A percentile compares a stretch with the other conserved stretches of the same genome.
These are phyloP conservation scores for Aureobasidium sp. DNA, from an alignment of 2,329 filamentous ascomycete species.

Conservation along the genomic window DNA sequence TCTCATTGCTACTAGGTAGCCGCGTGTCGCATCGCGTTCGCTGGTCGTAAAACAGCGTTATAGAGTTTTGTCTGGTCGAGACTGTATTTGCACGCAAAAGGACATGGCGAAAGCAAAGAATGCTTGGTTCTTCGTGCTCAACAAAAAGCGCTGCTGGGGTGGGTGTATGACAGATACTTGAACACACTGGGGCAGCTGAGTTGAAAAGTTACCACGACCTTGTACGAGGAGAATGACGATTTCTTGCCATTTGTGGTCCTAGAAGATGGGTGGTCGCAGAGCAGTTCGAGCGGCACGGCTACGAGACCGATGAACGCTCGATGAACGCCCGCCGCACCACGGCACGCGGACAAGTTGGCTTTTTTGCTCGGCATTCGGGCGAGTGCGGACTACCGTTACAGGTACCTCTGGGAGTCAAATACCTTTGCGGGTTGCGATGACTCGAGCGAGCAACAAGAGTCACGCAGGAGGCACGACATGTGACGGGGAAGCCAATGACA, in stretches of 20 bases:
- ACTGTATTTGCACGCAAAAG: not conserved
- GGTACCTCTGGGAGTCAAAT: not conserved
- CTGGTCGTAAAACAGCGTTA: not conserved
- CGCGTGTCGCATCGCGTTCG: constrained; percentile 1
- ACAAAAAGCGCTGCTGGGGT: not conserved
- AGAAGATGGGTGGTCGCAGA: not conserved
- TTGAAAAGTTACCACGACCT: not conserved
- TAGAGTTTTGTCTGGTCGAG: not conserved
- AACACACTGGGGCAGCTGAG: not conserved
- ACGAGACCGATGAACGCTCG: not conserved
- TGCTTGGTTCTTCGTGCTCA: not conserved
- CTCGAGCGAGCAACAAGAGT: not conserved
- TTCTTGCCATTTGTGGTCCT: not conserved
- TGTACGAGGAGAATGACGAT: not conserved
- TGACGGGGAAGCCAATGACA: not conserved
- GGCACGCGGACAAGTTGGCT: not conserved
- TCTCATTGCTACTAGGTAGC: not conserved
- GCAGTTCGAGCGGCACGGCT: constrained; percentile 6
- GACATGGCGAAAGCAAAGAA: not conserved
- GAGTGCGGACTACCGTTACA: not conserved
- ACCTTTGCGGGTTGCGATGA: not conserved
- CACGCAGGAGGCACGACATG: not conserved
- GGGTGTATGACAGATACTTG: not conserved
- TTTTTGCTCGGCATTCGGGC: not conserved
- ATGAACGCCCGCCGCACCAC: constrained; percentile 5